phyloP scores from a whole-genome alignment of 768 basidiomycete species.

The Phlegmacium glaucopus region DNA sequence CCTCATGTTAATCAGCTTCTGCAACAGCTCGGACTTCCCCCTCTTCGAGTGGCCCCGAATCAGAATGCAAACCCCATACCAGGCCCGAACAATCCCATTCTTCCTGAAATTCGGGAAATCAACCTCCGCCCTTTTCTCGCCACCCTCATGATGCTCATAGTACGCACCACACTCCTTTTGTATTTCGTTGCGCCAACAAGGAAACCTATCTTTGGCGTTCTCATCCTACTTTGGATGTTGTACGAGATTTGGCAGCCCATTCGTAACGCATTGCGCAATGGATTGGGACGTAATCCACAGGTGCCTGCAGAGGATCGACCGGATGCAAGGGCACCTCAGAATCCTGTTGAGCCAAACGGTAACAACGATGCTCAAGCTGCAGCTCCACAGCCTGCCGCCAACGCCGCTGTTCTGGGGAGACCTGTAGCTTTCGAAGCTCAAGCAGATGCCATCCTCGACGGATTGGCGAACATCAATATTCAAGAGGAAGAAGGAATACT shows the following conservation, averaged over 20 bases:
- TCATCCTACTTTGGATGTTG: slow-evolving; percentile 66
- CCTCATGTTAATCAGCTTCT: slow-evolving; percentile 58
- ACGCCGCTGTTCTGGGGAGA: slow-evolving; percentile 11
- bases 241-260: slow-evolving; percentile 78
- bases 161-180: slow-evolving; percentile 65
- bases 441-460: slow-evolving; percentile 38
- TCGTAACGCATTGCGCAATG: slow-evolving; percentile 40
- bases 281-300: slow-evolving; percentile 32
- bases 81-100: slow-evolving; percentile 26
- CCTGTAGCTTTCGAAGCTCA: slow-evolving; percentile 30
- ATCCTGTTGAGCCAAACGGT: slow-evolving; percentile 1
- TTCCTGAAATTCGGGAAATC: slow-evolving; percentile 49
- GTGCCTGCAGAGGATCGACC: slow-evolving; percentile 11
- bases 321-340: not conserved
- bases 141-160: slow-evolving; percentile 63
- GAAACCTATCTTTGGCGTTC: slow-evolving; percentile 64
- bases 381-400: slow-evolving; percentile 11
- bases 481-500: slow-evolving; percentile 52
- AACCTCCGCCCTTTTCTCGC: slow-evolving; percentile 64
- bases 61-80: slow-evolving; percentile 28
- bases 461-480: slow-evolving; percentile 56
- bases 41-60: slow-evolving; percentile 37
- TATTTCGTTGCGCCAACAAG: slow-evolving; percentile 77
- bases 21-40: slow-evolving; percentile 61
- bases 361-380: slow-evolving; percentile 7